Evolutionary conservation across 768 basidiomycete species (phyloP).

Genomic region (Trametes maxima): DNA sequence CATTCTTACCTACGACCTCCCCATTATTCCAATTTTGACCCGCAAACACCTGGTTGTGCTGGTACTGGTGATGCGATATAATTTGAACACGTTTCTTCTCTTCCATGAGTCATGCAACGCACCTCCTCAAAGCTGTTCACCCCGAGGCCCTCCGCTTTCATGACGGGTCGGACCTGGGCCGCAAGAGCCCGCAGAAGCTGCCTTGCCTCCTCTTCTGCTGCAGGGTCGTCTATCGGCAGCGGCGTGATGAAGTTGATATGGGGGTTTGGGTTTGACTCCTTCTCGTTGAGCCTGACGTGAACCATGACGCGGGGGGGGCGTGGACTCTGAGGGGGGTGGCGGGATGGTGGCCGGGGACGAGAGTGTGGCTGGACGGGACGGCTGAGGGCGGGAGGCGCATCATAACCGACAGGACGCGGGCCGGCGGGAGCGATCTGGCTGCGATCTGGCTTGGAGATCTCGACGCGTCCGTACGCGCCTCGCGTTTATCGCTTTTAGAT

Average conservation of each 20-base stretch:
- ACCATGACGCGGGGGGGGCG: slow-evolving; percentile 51
- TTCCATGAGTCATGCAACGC: background rate
- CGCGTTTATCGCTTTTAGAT: slow-evolving; percentile 3
- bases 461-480: background rate
- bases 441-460: slow-evolving; percentile 4
- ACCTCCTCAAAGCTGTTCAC: slow-evolving; percentile 88
- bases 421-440: slow-evolving; percentile 3
- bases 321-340: background rate
- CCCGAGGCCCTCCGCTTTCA: slow-evolving; percentile 76
- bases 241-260: slow-evolving; percentile 75
- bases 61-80: slow-evolving; percentile 53
- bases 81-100: background rate
- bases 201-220: slow-evolving; percentile 61
- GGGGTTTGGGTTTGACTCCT: slow-evolving; percentile 71
- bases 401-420: slow-evolving; percentile 2
- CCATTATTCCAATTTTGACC: slow-evolving; percentile 87
- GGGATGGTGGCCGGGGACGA: background rate
- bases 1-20: slow-evolving; percentile 66
- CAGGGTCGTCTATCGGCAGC: slow-evolving; percentile 45
- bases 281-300: slow-evolving; percentile 71
- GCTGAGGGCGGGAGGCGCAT: background rate
- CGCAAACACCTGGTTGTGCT: slow-evolving; percentile 75
- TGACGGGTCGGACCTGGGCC: slow-evolving; percentile 80
- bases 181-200: slow-evolving; percentile 78
- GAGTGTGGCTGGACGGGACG: background rate